Evolutionary conservation across 2,329 filamentous ascomycete genomes (phyloP).

Genomic region (Talaromyces sp.): DNA sequence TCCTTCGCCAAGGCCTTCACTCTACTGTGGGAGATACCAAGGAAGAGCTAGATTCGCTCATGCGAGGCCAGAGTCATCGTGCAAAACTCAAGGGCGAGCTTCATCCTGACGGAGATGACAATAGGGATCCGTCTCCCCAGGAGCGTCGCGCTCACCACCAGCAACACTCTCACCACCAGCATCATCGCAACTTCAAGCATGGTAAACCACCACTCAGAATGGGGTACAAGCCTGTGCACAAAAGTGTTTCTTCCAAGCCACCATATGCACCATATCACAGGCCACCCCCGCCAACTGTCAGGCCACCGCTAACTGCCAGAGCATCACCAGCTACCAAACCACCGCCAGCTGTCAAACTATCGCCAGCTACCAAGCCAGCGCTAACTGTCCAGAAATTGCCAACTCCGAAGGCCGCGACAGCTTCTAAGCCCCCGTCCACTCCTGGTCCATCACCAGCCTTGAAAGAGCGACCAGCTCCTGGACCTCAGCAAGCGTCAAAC

Average conservation of each 20-base stretch:
- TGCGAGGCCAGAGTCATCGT: not conserved
- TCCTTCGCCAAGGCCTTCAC: not conserved
- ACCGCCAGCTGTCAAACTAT: not conserved
- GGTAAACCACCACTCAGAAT: not conserved
- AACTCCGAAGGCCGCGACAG: not conserved
- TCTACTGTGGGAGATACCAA: not conserved
- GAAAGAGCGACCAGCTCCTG: not conserved
- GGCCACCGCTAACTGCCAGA: not conserved
- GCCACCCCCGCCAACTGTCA: not conserved
- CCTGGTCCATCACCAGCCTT: not conserved
- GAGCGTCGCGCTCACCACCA: no score
- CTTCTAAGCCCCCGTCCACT: not conserved
- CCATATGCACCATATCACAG: not conserved
- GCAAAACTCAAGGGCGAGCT: not conserved
- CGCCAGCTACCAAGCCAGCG: not conserved
- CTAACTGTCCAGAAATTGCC: not conserved
- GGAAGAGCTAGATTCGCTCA: not conserved
- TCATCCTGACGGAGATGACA: not conserved
- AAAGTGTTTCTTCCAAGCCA: not conserved
- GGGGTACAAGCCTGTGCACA: not conserved
- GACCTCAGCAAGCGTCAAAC: not conserved
- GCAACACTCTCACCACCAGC: no score
- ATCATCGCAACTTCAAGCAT: not conserved
- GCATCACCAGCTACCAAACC: not conserved
- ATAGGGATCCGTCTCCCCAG: not conserved